Evolutionary conservation across 2,329 filamentous ascomycete genomes (phyloP).

Genomic region (Diaporthe velutina): DNA sequence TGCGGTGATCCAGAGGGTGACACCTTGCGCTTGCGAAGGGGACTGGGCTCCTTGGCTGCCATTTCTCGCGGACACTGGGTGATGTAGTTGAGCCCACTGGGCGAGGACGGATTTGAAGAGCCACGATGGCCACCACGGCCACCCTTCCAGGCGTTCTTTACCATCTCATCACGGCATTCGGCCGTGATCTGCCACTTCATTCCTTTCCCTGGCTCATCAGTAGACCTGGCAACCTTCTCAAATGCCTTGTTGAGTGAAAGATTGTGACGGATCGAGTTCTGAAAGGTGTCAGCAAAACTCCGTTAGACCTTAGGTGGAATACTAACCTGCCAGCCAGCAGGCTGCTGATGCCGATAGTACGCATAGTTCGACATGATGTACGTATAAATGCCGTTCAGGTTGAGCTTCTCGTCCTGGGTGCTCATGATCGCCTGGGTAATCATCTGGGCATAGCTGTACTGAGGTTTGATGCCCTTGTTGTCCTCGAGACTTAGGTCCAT

Average conservation of each 20-base stretch:
- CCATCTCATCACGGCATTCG: constrained; percentile 88
- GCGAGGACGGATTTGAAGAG: constrained; percentile 79
- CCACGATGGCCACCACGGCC: constrained; percentile 75
- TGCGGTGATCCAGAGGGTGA: constrained; percentile 69
- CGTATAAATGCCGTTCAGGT: constrained; percentile 91
- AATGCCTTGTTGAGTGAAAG: constrained; percentile 95
- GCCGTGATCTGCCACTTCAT: constrained; percentile 98
- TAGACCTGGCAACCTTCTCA: constrained; percentile 90
- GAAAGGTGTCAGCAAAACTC: constrained; percentile 29
- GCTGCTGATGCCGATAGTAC: constrained; percentile 86
- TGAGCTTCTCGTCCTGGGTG: constrained; percentile 88
- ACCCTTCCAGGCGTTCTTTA: constrained; percentile 76
- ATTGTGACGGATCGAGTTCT: constrained; percentile 98
- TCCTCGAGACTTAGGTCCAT: constrained; percentile 86
- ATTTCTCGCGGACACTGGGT: constrained; percentile 70
- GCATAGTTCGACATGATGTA: constrained; percentile 93
- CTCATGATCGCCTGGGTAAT: constrained; percentile 96
- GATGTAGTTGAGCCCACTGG: constrained; percentile 71
- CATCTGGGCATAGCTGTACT: constrained; percentile 95
- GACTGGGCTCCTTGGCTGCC: constrained; percentile 62
- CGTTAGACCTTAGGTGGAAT: neutral
- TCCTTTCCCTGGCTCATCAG: constrained; percentile 96
- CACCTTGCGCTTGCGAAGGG: constrained; percentile 69
- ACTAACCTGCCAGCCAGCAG: constrained; percentile 89
- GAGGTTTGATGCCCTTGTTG: constrained; percentile 92